Evolutionary conservation across 2,329 filamentous ascomycete genomes (phyloP).

Genomic region (Akanthomyces uredinophilus): DNA sequence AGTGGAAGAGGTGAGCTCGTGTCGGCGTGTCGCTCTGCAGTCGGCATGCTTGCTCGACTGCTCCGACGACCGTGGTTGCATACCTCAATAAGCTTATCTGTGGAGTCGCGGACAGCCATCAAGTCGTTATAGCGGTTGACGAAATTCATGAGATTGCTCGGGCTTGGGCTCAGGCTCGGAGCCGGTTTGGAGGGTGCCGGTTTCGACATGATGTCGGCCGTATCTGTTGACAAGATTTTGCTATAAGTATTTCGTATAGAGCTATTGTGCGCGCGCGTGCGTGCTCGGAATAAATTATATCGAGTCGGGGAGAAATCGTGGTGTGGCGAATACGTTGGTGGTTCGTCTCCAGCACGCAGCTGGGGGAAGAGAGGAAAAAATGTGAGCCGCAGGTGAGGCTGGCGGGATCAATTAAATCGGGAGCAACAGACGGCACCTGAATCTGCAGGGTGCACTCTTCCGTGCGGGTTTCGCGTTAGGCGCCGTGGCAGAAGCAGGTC

Average conservation of each 20-base stretch:
- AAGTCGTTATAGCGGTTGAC: slow-evolving; percentile 14
- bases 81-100: slow-evolving; percentile 14
- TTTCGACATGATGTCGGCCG: background rate
- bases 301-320: background rate
- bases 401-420: background rate
- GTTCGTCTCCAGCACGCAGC: background rate
- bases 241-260: background rate
- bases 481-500: background rate
- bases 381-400: slow-evolving; percentile 1
- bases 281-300: background rate
- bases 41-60: background rate
- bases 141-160: background rate
- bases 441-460: background rate
- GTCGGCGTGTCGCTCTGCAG: background rate
- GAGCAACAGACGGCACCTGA: background rate
- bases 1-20: background rate
- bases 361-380: background rate
- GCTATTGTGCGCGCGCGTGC: background rate
- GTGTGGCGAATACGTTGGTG: background rate
- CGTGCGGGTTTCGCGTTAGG: background rate
- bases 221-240: background rate
- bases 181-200: background rate
- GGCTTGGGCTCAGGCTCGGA: slow-evolving; percentile 1
- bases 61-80: background rate
- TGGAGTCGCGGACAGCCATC: slow-evolving; percentile 9